phyloP scores from a whole-genome alignment of 345 rosid species.

The Acer saccharum region DNA sequence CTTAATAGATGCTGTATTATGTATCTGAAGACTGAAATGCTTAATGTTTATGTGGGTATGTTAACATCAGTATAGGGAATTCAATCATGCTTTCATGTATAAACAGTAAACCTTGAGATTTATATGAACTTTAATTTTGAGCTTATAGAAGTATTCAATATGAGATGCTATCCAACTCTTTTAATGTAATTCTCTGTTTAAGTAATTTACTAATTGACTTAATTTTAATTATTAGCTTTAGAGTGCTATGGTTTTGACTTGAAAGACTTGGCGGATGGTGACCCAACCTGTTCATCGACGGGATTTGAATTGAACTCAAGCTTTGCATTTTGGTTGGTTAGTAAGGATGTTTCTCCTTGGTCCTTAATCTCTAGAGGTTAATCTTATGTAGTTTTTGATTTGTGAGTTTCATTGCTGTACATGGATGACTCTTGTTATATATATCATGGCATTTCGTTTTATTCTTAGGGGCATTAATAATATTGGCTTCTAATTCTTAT shows the following conservation, averaged over 20 bases:
- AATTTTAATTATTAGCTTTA: neutral
- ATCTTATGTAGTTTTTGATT: neutral
- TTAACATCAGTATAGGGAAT: neutral
- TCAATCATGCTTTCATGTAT: neutral
- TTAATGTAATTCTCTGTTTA: neutral
- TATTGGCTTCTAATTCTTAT: neutral
- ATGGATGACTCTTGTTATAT: neutral
- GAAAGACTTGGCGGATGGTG: neutral
- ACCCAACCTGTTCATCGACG: neutral
- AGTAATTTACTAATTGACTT: neutral
- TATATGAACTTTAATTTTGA: neutral
- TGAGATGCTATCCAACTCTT: neutral
- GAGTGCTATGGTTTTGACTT: neutral
- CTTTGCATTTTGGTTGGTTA: constrained; percentile 1
- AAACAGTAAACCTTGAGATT: neutral
- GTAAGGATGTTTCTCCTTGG: neutral
- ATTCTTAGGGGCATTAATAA: neutral
- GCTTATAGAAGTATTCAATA: neutral
- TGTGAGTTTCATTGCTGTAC: neutral
- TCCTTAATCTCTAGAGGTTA: neutral
- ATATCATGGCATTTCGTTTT: neutral
- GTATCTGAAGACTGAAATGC: too few relatives aligned
- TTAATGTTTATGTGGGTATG: neutral
- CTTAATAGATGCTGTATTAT: neutral
- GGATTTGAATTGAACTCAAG: neutral